These are phyloP conservation scores for Arthrobotrys megalospora DNA, from an alignment of 2,329 filamentous ascomycete species.

Conservation along the genomic window DNA sequence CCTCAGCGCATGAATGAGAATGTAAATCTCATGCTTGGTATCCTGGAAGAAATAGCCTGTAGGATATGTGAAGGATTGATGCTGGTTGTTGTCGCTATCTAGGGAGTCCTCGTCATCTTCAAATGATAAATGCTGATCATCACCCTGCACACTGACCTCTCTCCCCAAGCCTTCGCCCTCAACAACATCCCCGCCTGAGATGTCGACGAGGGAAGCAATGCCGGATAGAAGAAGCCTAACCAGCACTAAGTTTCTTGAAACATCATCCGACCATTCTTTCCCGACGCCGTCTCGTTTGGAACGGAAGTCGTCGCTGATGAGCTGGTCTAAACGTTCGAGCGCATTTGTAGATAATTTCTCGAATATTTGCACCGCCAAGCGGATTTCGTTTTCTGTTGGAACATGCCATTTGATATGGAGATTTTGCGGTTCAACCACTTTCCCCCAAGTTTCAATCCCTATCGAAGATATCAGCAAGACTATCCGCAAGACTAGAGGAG, in stretches of 20 bases:
- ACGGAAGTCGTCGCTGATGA: conserved; percentile 85
- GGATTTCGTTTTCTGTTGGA: conserved; percentile 82
- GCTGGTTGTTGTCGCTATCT: conserved; percentile 82
- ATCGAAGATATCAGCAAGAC: conserved; percentile 32
- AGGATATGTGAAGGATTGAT: conserved; percentile 88
- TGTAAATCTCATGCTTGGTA: conserved; percentile 76
- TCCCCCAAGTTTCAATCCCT: conserved; percentile 83
- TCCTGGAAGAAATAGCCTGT: conserved; percentile 83
- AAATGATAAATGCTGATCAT: conserved; percentile 70
- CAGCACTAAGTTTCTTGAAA: conserved; percentile 89
- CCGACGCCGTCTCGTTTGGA: conserved; percentile 94
- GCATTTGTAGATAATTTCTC: conserved; percentile 85
- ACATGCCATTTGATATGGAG: conserved; percentile 93
- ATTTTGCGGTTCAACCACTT: conserved; percentile 79
- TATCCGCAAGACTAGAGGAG: not conserved
- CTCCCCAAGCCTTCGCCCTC: conserved; percentile 70
- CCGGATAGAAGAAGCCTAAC: conserved; percentile 91
- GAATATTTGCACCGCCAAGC: conserved; percentile 91
- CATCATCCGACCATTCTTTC: conserved; percentile 98
- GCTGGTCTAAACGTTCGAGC: conserved; percentile 79
- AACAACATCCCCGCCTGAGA: conserved; percentile 72
- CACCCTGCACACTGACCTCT: conserved; percentile 70
- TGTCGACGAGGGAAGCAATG: conserved; percentile 89
- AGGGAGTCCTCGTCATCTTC: conserved; percentile 74
- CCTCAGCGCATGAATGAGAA: conserved; percentile 83